Base-by-base conservation (phyloP, 2,329 filamentous ascomycete species). In the Cordyceps farinosa region DNA sequence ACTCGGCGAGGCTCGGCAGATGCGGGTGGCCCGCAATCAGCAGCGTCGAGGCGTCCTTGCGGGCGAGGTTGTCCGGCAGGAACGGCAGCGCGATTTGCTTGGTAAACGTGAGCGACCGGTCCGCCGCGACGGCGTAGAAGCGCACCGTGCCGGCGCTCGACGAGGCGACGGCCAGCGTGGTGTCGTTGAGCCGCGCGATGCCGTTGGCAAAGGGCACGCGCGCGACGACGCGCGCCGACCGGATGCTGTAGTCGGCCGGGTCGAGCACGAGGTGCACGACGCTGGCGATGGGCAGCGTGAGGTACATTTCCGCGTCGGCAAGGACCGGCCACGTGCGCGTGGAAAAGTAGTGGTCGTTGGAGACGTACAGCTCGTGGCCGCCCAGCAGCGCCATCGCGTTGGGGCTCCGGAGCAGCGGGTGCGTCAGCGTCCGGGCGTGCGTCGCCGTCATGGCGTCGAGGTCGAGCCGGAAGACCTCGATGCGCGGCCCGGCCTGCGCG, bases 21-120 rank as follows among this genome's bases (percentile, higher is more conserved):
- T 79, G 72, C 1, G 77, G 74, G 36, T 80, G 78, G 0, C 78
- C 78, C 0, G 78, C 74, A 22, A 77, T 73, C 10, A 78, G 64
- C 22, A 80, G 71, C n/a, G 69, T 70, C 53, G 68, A 66, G 32
- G 59, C 72, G 44, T 40, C 67, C 29, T 57, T 69, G 3, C 71
- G 54, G 0, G 74, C 74, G 11, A 80, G 69, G 50, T 80, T 80
- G 64, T 80, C 78, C 0, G 77, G 74, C 7, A 75, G 36, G 64
- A 78, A 80, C 0, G 77, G 75, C 2, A 78, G 50, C 13, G 11
- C 3, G 6, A 63, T 60, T 15, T 57, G 22, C 13, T 32, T 22
- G 9, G 17, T 15, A 11, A 22, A 34, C n/a, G 32, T 62, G 15
- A 38, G 45, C 42, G 60, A 55, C 27, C 29, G 13, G 44, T 47